Conservation (phyloP, 83 land plant species). For the Isoetes engelmannii region DNA sequence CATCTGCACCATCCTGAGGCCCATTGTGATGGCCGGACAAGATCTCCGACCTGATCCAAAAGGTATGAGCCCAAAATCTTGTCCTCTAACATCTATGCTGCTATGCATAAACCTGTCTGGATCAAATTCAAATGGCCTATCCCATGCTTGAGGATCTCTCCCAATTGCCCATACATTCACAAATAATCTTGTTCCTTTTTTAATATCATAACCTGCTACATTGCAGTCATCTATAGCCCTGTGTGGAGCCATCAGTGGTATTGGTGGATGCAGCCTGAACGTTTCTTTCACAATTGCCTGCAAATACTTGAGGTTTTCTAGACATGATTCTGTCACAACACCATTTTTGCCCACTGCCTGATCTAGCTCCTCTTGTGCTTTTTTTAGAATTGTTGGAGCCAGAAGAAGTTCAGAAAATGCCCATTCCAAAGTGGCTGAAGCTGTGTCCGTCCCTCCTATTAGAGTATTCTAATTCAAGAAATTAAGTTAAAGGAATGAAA, state of each 20-base stretch:
- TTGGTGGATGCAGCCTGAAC: slow-evolving; percentile 18
- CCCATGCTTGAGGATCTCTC: no score
- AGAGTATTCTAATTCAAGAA: slow-evolving; percentile 17
- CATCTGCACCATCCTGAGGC: no score
- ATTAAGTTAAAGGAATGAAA: neutral
- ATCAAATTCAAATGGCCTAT: no score
- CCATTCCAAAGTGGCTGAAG: slow-evolving; percentile 18
- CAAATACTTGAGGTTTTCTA: slow-evolving; percentile 5
- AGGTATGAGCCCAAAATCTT: no score
- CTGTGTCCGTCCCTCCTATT: slow-evolving; percentile 16
- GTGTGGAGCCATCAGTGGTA: slow-evolving; percentile 14
- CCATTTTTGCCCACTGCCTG: neutral
- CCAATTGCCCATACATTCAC: no score
- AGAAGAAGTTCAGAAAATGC: slow-evolving; percentile 20
- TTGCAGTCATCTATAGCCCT: neutral
- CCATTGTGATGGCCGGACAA: no score
- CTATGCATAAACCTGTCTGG: no score
- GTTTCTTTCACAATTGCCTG: slow-evolving; percentile 1
- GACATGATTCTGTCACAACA: slow-evolving; percentile 3
- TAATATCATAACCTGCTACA: neutral
- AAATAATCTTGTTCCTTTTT: no score
- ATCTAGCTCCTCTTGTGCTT: slow-evolving; percentile 10
- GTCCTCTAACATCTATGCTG: no score
- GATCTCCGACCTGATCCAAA: no score
- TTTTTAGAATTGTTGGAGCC: slow-evolving; percentile 15